phyloP scores from a whole-genome alignment of 2,329 filamentous ascomycete genomes.

The Didymella exigua region DNA sequence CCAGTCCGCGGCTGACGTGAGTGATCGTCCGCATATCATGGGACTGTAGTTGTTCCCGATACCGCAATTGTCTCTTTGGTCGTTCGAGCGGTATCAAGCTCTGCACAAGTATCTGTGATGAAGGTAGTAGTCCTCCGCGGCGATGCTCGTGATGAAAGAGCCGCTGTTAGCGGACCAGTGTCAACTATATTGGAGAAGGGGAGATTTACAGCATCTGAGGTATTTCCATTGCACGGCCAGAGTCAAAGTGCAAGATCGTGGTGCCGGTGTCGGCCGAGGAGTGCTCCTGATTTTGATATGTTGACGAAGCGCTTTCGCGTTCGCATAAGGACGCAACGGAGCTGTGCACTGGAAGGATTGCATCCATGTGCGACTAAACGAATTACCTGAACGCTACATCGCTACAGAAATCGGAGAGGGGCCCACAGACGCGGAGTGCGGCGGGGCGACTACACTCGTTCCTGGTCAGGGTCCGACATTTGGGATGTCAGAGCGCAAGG shows the following conservation, averaged over 20 bases:
- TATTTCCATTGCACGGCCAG: not conserved
- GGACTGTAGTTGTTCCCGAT: not conserved
- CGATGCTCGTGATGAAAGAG: not conserved
- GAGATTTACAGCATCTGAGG: not conserved
- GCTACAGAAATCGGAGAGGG: not conserved
- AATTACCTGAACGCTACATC: constrained; percentile 2
- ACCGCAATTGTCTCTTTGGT: not conserved
- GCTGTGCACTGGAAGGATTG: not conserved
- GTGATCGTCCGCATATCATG: not conserved
- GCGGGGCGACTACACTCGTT: not conserved
- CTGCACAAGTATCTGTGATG: not conserved
- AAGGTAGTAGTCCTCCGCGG: not conserved
- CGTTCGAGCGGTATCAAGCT: not conserved
- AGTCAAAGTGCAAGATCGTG: not conserved
- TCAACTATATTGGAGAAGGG: not conserved
- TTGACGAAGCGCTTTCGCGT: not conserved
- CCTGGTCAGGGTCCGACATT: constrained; percentile 6
- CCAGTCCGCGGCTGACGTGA: not conserved
- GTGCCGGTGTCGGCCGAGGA: not conserved
- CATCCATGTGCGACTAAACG: not conserved
- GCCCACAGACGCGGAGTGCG: not conserved
- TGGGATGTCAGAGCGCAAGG: not conserved
- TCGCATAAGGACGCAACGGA: not conserved
- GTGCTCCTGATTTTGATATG: not conserved
- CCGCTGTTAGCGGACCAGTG: not conserved